Conservation (phyloP, 2,329 filamentous ascomycete genomes). For the Bipolaris cookei region DNA sequence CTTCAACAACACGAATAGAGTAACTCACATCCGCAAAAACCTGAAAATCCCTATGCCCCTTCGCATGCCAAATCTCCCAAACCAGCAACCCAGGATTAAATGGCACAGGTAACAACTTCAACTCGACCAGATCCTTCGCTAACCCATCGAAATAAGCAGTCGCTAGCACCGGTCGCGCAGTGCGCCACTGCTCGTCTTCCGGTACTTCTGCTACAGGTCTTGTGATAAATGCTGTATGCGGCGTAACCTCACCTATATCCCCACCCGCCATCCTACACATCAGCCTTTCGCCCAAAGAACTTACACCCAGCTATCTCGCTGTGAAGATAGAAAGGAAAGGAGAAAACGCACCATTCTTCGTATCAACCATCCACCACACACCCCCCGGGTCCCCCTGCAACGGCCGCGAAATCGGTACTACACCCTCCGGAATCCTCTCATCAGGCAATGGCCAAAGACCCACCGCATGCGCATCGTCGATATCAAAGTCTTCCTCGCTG, state of each 20-base stretch:
- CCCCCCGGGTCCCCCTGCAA: not conserved
- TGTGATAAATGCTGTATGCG: not conserved
- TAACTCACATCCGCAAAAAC: not conserved
- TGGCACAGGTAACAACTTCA: not conserved
- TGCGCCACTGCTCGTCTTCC: conserved; percentile 1
- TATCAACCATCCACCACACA: conserved; percentile 7
- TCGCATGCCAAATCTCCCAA: not conserved
- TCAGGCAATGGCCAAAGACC: not conserved
- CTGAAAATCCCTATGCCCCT: not conserved
- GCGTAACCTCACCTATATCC: not conserved
- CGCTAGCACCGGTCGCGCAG: not conserved
- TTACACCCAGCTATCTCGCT: not conserved
- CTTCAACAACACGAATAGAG: too few species aligned
- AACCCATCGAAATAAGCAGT: not conserved
- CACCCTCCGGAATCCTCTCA: not conserved
- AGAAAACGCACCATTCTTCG: not conserved
- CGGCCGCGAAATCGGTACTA: not conserved
- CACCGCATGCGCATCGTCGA: not conserved
- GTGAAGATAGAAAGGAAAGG: too few species aligned
- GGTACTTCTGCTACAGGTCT: not conserved
- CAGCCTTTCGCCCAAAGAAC: not conserved
- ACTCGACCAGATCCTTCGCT: not conserved
- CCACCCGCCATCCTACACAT: too few species aligned
- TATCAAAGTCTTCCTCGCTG: not conserved
- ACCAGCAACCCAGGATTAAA: not conserved